A percentile compares a stretch with the other conserved stretches of the same genome.
Conservation (phyloP, 2,329 filamentous ascomycete species). For the Bipolaris cookei region DNA sequence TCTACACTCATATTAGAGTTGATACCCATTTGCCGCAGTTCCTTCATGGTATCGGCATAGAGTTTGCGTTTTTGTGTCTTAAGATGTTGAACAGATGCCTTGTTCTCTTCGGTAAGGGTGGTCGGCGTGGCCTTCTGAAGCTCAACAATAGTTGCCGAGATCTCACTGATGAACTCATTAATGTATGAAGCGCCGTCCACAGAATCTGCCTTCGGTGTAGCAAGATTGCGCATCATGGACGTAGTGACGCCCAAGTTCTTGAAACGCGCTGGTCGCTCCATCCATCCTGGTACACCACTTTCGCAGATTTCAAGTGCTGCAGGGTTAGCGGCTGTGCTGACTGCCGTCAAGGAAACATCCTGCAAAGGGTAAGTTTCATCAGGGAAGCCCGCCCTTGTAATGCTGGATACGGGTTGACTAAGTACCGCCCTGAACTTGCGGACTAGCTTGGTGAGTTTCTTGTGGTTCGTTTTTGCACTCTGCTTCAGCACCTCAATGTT, state of each 20-base stretch:
- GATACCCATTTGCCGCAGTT: constrained; percentile 86
- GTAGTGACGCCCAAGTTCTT: constrained; percentile 73
- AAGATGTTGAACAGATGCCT: constrained; percentile 80
- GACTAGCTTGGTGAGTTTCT: constrained; percentile 89
- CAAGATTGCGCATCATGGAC: constrained; percentile 73
- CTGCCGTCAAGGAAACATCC: constrained; percentile 19
- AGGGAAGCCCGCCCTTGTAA: constrained; percentile 52
- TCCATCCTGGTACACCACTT: constrained; percentile 40
- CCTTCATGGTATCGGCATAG: constrained; percentile 85
- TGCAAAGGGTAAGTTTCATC: constrained; percentile 28
- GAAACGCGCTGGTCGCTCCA: constrained; percentile 66
- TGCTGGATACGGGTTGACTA: constrained; percentile 72
- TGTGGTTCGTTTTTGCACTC: constrained; percentile 87
- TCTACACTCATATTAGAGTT: constrained; percentile 79
- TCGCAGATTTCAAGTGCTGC: constrained; percentile 31
- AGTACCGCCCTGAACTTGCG: constrained; percentile 85
- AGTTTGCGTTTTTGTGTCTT: constrained; percentile 90
- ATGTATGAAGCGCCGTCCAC: constrained; percentile 67
- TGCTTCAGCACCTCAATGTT: constrained; percentile 89
- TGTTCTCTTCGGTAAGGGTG: constrained; percentile 85
- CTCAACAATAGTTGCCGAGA: constrained; percentile 71
- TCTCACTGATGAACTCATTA: constrained; percentile 70
- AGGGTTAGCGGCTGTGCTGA: constrained; percentile 21
- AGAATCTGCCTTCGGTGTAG: constrained; percentile 58
- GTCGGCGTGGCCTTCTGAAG: constrained; percentile 84